phyloP scores from a whole-genome alignment of 2,329 filamentous ascomycete species.

The Ophiostoma sp. region DNA sequence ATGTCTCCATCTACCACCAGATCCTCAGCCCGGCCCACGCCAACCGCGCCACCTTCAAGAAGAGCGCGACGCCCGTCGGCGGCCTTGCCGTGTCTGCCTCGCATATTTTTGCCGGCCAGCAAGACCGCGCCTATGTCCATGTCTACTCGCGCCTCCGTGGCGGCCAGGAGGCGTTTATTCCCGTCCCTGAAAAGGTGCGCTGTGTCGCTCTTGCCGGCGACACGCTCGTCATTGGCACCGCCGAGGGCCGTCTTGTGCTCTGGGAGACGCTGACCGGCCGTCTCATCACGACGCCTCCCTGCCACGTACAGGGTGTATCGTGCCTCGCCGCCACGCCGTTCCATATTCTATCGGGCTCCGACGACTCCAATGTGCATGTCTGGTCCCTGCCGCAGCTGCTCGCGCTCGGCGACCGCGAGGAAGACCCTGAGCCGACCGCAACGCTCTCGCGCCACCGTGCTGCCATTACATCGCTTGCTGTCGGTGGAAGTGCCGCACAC shows the following conservation, averaged over 20 bases:
- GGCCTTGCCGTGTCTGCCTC: slow-evolving; percentile 72
- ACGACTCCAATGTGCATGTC: slow-evolving; percentile 85
- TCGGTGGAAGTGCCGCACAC: slow-evolving; percentile 59
- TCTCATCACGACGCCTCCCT: slow-evolving; percentile 66
- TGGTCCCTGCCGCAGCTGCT: slow-evolving; percentile 79
- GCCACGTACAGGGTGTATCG: slow-evolving; percentile 75
- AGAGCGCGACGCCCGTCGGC: slow-evolving; percentile 74
- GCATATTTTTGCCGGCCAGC: slow-evolving; percentile 87
- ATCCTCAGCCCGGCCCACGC: slow-evolving; percentile 70
- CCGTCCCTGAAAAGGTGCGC: slow-evolving; percentile 80
- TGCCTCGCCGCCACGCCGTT: slow-evolving; percentile 66
- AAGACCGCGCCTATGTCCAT: slow-evolving; percentile 86
- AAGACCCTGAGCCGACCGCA: slow-evolving; percentile 61
- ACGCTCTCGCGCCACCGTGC: slow-evolving; percentile 74
- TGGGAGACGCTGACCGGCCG: slow-evolving; percentile 86
- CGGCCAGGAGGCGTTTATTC: slow-evolving; percentile 81
- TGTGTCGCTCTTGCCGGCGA: slow-evolving; percentile 68
- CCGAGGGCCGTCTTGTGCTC: slow-evolving; percentile 76
- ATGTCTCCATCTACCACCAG: slow-evolving; percentile 82
- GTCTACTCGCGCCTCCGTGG: slow-evolving; percentile 81
- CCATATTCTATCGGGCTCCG: slow-evolving; percentile 70
- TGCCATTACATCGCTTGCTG: slow-evolving; percentile 59
- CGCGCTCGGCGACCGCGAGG: slow-evolving; percentile 38
- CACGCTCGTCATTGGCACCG: slow-evolving; percentile 73
- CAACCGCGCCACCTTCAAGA: slow-evolving; percentile 80